phyloP scores from a whole-genome alignment of 2,329 filamentous ascomycete species.

The Pestalotiopsis sp. region DNA sequence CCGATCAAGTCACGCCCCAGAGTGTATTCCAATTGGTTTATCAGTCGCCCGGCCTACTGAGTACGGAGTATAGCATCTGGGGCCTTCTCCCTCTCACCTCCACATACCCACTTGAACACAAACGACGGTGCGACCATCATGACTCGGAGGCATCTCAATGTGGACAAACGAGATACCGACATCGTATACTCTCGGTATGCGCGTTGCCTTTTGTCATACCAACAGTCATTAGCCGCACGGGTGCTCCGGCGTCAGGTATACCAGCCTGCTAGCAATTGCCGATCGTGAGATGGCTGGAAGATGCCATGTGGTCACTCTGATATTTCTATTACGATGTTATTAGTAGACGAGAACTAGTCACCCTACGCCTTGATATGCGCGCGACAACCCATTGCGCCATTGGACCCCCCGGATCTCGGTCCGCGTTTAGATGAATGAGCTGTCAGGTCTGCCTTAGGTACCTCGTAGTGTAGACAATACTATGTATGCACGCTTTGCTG shows the following conservation, averaged over 20 bases:
- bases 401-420: neutral
- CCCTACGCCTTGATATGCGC: neutral
- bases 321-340: constrained; percentile 8
- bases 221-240: constrained; percentile 5
- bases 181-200: neutral
- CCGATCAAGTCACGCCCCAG: neutral
- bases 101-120: neutral
- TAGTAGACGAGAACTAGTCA: neutral
- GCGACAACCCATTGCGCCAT: neutral
- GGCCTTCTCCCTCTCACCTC: neutral
- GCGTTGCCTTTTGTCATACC: neutral
- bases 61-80: neutral
- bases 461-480: neutral
- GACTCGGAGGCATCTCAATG: neutral
- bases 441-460: neutral
- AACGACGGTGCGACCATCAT: neutral
- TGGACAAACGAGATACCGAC: neutral
- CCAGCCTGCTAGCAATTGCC: neutral
- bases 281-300: neutral
- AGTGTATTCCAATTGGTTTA: neutral
- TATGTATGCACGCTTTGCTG: neutral
- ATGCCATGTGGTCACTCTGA: constrained; percentile 3
- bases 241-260: neutral
- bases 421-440: neutral
- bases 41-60: neutral